Percentiles rank a stretch among this genome's conserved stretches.
Evolutionary conservation across 768 basidiomycete genomes (phyloP).

Genomic region (Sporobolomyces roseus): DNA sequence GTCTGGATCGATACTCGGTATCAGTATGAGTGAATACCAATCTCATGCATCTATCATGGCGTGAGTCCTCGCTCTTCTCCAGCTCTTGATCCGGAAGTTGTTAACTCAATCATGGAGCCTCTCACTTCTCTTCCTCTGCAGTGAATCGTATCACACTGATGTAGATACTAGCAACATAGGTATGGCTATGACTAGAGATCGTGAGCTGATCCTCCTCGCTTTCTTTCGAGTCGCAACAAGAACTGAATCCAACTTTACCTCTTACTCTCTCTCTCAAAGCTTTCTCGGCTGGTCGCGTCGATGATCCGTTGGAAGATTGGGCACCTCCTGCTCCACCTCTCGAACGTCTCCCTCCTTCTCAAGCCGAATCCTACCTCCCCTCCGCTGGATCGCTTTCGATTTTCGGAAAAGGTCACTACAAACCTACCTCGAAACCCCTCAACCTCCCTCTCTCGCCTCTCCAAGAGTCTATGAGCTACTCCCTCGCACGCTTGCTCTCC

Average conservation of each 20-base stretch:
- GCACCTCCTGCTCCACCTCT: constrained; percentile 5
- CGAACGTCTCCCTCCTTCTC: not conserved
- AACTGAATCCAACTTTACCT: too few species aligned
- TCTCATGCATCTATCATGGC: too few species aligned
- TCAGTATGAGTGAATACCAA: too few species aligned
- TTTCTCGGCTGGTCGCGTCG: not conserved
- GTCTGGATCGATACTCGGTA: too few species aligned
- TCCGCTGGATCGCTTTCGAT: not conserved
- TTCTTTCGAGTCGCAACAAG: not conserved
- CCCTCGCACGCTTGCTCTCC: constrained; percentile 19
- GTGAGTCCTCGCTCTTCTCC: too few species aligned
- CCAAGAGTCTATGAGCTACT: constrained; percentile 22
- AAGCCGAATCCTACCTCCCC: not conserved
- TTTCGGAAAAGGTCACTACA: not conserved
- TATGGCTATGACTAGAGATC: too few species aligned
- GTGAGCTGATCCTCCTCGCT: too few species aligned
- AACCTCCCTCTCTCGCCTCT: not conserved
- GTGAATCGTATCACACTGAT: too few species aligned
- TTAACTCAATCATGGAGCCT: too few species aligned
- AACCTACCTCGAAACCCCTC: constrained; percentile 1
- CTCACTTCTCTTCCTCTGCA: too few species aligned
- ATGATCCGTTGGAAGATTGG: constrained; percentile 3
- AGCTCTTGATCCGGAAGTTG: too few species aligned
- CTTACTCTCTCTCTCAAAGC: not conserved
- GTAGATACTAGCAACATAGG: too few species aligned